Evolutionary conservation across 208 protist genomes (phyloP).

Genomic region (Acanthamoeba healyi): DNA sequence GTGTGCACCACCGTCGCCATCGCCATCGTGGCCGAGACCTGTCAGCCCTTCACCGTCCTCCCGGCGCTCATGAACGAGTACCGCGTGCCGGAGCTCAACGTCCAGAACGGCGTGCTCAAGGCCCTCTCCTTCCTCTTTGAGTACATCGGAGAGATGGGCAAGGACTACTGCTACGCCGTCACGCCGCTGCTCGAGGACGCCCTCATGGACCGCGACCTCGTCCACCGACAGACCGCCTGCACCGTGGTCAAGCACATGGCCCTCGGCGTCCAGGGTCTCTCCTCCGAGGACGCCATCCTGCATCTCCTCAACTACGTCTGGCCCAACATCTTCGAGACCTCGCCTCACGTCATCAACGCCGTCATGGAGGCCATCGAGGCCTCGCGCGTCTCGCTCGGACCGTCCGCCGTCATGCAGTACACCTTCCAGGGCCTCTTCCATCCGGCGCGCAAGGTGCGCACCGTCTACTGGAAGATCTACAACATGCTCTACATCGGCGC

Average conservation of each 20-base stretch:
- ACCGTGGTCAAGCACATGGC: slow-evolving; percentile 97
- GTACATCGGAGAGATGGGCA: slow-evolving; percentile 97
- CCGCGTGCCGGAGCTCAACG: slow-evolving; percentile 98
- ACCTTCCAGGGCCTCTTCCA: slow-evolving; percentile 98
- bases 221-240: slow-evolving; percentile 98
- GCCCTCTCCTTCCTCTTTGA: slow-evolving; percentile 99
- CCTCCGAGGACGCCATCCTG: slow-evolving; percentile 95
- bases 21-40: slow-evolving; percentile 99
- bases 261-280: slow-evolving; percentile 89
- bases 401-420: slow-evolving; percentile 96
- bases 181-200: slow-evolving; percentile 98
- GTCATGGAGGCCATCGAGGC: slow-evolving; percentile 99
- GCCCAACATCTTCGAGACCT: slow-evolving; percentile 99
- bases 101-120: slow-evolving; percentile 93
- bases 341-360: slow-evolving; percentile 97
- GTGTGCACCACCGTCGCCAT: slow-evolving; percentile 99
- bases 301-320: slow-evolving; percentile 99
- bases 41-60: slow-evolving; percentile 98
- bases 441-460: slow-evolving; percentile 98
- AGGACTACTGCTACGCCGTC: slow-evolving; percentile 99
- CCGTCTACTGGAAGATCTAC: slow-evolving; percentile 99
- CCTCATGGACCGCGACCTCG: slow-evolving; percentile 98
- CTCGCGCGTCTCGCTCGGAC: slow-evolving; percentile 95
- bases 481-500: slow-evolving; percentile 98
- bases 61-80: slow-evolving; percentile 99